Conservation (phyloP, 2,329 filamentous ascomycete genomes). For the Aspergillus alliaceus region DNA sequence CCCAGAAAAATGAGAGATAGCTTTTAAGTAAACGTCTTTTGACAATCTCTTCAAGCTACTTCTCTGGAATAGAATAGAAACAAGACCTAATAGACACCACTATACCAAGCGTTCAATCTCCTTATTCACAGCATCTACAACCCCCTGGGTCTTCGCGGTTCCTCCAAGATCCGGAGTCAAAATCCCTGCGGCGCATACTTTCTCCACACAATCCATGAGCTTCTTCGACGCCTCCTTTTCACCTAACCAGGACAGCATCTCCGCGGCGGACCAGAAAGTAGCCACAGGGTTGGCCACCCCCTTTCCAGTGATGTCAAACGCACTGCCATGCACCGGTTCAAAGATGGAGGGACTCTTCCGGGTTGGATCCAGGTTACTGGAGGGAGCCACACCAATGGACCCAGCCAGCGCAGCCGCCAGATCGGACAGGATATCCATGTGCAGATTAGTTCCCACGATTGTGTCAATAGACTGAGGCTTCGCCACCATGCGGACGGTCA, state of each 20-base stretch:
- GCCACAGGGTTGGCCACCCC: slow-evolving; percentile 62
- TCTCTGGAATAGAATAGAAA: no score
- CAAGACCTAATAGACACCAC: no score
- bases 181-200: slow-evolving; percentile 54
- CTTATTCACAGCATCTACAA: slow-evolving; percentile 57
- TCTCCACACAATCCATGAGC: slow-evolving; percentile 60
- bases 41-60: no score
- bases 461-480: slow-evolving; percentile 53
- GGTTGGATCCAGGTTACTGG: slow-evolving; percentile 65
- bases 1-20: no score
- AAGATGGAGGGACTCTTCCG: slow-evolving; percentile 60
- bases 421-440: slow-evolving; percentile 68
- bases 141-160: slow-evolving; percentile 54
- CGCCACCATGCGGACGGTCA: slow-evolving; percentile 57
- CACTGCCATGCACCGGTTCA: slow-evolving; percentile 64
- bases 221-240: slow-evolving; percentile 56
- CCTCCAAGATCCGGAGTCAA: slow-evolving; percentile 62
- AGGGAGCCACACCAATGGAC: slow-evolving; percentile 69
- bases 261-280: slow-evolving; percentile 68
- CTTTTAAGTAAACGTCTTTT: no score
- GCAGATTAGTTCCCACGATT: slow-evolving; percentile 55
- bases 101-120: slow-evolving; percentile 43
- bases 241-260: slow-evolving; percentile 65
- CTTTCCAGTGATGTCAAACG: slow-evolving; percentile 64
- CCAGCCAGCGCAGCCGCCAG: slow-evolving; percentile 68